Percentiles rank a stretch among this genome's conserved stretches.
These are phyloP conservation scores for Leishmania braziliensis DNA, from an alignment of 208 protist species.

Conservation along the genomic window DNA sequence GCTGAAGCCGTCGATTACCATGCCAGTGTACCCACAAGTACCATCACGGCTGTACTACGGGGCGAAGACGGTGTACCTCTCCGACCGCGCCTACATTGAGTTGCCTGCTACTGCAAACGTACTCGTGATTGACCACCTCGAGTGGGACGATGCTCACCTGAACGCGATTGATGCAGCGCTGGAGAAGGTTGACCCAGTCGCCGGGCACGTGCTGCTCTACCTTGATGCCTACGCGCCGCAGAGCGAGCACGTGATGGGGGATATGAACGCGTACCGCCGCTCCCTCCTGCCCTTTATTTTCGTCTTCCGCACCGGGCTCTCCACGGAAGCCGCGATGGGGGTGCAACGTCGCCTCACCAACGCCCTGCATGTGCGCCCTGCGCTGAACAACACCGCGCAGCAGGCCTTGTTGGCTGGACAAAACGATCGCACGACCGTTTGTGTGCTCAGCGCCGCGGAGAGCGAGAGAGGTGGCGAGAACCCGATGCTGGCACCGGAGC, in stretches of 20 bases:
- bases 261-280: conserved; percentile 13
- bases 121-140: conserved; percentile 36
- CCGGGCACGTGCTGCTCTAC: conserved; percentile 30
- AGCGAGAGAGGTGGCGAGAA: conserved; percentile 30
- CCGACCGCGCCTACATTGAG: conserved; percentile 26
- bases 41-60: conserved; percentile 23
- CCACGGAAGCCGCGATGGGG: conserved; percentile 4
- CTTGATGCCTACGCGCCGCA: conserved; percentile 36
- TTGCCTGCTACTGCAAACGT: conserved; percentile 45
- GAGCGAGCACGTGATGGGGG: conserved; percentile 9
- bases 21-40: conserved; percentile 23
- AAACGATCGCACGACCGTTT: conserved; percentile 27
- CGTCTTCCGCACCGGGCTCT: conserved; percentile 38
- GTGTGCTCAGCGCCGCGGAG: conserved; percentile 27
- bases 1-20: conserved; percentile 8
- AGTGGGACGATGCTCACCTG: conserved; percentile 18
- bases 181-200: conserved; percentile 16
- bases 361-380: conserved; percentile 26
- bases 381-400: conserved; percentile 15
- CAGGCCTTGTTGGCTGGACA: conserved; percentile 23
- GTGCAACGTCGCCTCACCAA: conserved; percentile 24
- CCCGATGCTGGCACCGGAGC: conserved; percentile 27
- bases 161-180: conserved; percentile 13
- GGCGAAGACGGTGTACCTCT: conserved; percentile 32
- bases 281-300: conserved; percentile 36